Evolutionary conservation across 2,329 filamentous ascomycete species (phyloP).

Genomic region (Aspergillus luchuensis): DNA sequence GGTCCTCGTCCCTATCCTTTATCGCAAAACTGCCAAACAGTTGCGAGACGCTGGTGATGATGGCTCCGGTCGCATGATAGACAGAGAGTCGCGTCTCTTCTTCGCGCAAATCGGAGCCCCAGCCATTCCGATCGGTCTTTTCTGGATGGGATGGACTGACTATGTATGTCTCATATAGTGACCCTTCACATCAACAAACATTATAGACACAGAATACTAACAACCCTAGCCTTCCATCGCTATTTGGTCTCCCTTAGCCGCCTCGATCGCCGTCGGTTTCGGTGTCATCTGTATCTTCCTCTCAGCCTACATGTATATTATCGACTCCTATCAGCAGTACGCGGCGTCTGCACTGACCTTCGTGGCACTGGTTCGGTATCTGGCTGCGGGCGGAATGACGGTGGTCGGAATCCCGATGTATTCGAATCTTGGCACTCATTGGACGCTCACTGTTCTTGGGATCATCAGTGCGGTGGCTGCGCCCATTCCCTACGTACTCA

Average conservation of each 20-base stretch:
- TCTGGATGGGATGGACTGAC: slow-evolving; percentile 61
- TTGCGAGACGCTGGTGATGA: slow-evolving; percentile 36
- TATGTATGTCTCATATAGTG: slow-evolving; percentile 15
- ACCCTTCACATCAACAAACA: too few species aligned
- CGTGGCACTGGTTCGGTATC: slow-evolving; percentile 44
- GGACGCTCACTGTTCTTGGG: slow-evolving; percentile 43
- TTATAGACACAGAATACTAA: background rate
- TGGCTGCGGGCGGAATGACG: slow-evolving; percentile 40
- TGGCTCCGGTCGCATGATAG: background rate
- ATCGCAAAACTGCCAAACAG: slow-evolving; percentile 43
- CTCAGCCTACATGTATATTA: slow-evolving; percentile 57
- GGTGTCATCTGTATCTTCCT: slow-evolving; percentile 53
- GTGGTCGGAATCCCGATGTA: slow-evolving; percentile 39
- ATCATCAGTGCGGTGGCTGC: slow-evolving; percentile 1
- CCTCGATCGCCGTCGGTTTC: slow-evolving; percentile 56
- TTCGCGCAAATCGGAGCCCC: slow-evolving; percentile 55
- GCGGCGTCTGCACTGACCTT: slow-evolving; percentile 51
- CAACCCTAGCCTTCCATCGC: slow-evolving; percentile 39
- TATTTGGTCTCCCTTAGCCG: slow-evolving; percentile 54
- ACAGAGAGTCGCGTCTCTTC: slow-evolving; percentile 56
- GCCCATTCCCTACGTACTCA: background rate
- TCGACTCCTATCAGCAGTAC: slow-evolving; percentile 57
- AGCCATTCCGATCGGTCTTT: slow-evolving; percentile 54
- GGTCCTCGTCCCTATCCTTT: slow-evolving; percentile 49
- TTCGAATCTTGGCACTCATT: slow-evolving; percentile 42